Base-by-base conservation (phyloP, 1,284 basidiomycete species). In the Fomitopsis pinicola region DNA sequence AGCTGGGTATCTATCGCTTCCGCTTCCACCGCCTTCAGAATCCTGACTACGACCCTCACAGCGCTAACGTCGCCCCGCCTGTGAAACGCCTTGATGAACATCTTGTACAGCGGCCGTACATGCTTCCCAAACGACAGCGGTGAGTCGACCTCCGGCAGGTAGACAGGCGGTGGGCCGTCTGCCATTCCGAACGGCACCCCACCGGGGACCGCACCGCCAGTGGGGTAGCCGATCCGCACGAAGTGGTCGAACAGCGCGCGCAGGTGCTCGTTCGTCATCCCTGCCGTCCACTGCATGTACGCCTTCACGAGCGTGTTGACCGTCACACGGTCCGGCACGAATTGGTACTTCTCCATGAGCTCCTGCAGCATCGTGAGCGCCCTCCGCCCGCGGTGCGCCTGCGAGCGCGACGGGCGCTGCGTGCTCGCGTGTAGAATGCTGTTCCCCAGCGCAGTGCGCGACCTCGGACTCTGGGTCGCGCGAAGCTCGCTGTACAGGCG, bases 81-180 rank as follows among this genome's bases (percentile, higher is more conserved):
- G 72, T 82, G 80, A 60, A 91, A 80, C 38, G 82, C 84, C 69
- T 81, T 86, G 68, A 88, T 80, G 70, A 91, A 88, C 84, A 85
- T 84, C 74, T 80, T 87, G 73, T 87, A 88, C 71, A 90, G 64
- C 35, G 89, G 88, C 62, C 77, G 74, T 19, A 82, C 78, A 68
- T 91, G 88, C 59, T 75, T 78, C 59, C 74, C 70, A 61, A 85
- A 87, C 6, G 78, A 82, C 55, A 87, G 72, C 52, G 72, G 71
- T 30, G 74, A 58, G 17, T 75, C 60, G 17, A 81, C 61, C 45
- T 71, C 68, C 8, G 78, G 74, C 40, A 80, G 63, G 33, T 69
- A 63, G 14, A 80, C 62, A 62, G 53, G 36, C 5, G 45, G 28
- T 9, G 55, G 22, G 26, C 59, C 45, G 15, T 50, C 48, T 30